Evolutionary conservation across 805 yeast genomes (phyloP).

Genomic region (Kurtzmaniella cleridarum): DNA sequence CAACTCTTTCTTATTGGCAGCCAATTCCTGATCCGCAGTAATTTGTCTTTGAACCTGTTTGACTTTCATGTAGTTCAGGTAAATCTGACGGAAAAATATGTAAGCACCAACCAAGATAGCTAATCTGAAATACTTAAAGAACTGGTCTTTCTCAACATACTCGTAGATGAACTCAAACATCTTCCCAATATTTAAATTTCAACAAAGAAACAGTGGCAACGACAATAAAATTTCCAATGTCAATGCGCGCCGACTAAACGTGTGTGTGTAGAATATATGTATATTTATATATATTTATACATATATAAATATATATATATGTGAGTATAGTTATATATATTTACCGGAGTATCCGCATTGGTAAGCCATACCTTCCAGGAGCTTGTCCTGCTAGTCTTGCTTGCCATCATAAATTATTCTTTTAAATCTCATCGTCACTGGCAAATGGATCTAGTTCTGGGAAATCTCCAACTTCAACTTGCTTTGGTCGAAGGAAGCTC

Average conservation of each 20-base stretch:
- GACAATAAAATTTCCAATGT: too few species aligned
- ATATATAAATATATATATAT: too few species aligned
- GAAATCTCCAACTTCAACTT: slow-evolving; percentile 66
- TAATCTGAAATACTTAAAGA: slow-evolving; percentile 43
- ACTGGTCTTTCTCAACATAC: slow-evolving; percentile 33
- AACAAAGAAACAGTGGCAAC: too few species aligned
- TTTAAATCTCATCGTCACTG: slow-evolving; percentile 41
- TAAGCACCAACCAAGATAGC: slow-evolving; percentile 59
- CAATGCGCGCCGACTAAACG: too few species aligned
- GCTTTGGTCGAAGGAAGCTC: slow-evolving; percentile 67
- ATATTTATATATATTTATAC: too few species aligned
- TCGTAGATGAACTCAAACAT: slow-evolving; percentile 30
- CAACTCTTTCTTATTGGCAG: slow-evolving; percentile 28
- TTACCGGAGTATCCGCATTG: too few species aligned
- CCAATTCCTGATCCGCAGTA: slow-evolving; percentile 41
- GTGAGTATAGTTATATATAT: too few species aligned
- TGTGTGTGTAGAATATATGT: too few species aligned
- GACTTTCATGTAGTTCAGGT: slow-evolving; percentile 50
- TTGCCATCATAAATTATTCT: too few species aligned
- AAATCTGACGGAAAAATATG: slow-evolving; percentile 51
- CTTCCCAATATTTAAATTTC: background rate
- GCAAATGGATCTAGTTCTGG: slow-evolving; percentile 44
- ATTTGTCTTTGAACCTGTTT: slow-evolving; percentile 47
- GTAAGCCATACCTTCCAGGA: too few species aligned
- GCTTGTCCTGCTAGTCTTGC: too few species aligned